Evolutionary conservation across 495 filamentous ascomycete genomes (phyloP).

Genomic region (Lasiosphaeriaceae sp.): DNA sequence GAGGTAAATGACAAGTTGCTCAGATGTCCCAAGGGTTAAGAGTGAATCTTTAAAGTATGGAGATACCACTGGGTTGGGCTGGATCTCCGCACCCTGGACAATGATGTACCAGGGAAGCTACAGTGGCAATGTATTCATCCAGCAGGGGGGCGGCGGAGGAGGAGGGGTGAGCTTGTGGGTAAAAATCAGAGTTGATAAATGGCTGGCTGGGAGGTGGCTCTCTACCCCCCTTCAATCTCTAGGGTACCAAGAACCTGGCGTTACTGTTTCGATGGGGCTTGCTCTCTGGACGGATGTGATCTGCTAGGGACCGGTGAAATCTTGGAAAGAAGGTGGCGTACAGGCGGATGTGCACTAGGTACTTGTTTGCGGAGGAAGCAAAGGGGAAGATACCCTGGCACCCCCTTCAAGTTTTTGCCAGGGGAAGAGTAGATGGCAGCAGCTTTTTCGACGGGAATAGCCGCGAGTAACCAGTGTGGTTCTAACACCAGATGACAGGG

Average conservation of each 20-base stretch:
- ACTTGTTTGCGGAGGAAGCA: constrained; percentile 20
- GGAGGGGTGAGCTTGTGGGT: constrained; percentile 2
- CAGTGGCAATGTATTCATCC: constrained; percentile 22
- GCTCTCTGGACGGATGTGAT: constrained; percentile 13
- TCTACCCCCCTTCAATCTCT: constrained; percentile 5
- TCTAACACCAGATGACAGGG: not conserved
- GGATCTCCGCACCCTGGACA: constrained; percentile 17
- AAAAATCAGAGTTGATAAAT: constrained; percentile 7
- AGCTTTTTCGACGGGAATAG: constrained; percentile 11
- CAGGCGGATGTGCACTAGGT: constrained; percentile 21
- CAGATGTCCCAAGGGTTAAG: not conserved
- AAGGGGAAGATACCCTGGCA: constrained; percentile 15
- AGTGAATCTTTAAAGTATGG: constrained; percentile 6
- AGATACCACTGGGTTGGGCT: constrained; percentile 15
- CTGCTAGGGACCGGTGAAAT: constrained; percentile 15
- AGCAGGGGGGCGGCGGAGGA: constrained; percentile 6
- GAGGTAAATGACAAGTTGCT: constrained; percentile 1
- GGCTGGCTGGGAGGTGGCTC: constrained; percentile 4
- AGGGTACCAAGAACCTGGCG: constrained; percentile 13
- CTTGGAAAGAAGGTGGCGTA: constrained; percentile 19
- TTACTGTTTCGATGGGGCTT: constrained; percentile 14
- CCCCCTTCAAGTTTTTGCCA: constrained; percentile 9
- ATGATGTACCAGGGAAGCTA: constrained; percentile 12
- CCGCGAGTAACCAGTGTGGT: constrained; percentile 3
- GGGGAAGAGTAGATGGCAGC: constrained; percentile 9